These are phyloP conservation scores for Oidium heveae DNA, from an alignment of 2,329 filamentous ascomycete genomes.

Conservation along the genomic window DNA sequence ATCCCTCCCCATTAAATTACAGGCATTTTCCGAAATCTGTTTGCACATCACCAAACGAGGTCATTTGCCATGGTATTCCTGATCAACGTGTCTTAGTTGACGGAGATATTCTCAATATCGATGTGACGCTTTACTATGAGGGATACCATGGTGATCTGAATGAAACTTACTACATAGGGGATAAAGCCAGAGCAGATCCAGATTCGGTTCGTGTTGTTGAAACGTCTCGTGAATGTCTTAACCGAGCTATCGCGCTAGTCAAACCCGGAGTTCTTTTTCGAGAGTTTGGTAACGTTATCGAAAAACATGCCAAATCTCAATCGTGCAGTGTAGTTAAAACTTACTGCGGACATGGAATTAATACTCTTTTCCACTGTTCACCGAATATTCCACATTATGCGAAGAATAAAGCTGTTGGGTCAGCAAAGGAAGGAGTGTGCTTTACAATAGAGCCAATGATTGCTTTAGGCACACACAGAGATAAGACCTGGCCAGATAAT, in stretches of 20 bases:
- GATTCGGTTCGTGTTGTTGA: conserved; percentile 82
- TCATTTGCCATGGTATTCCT: conserved; percentile 96
- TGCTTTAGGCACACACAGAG: conserved; percentile 66
- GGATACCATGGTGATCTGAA: conserved; percentile 94
- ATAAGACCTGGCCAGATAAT: conserved; percentile 95
- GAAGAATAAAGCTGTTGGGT: conserved; percentile 92
- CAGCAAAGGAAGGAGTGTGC: conserved; percentile 88
- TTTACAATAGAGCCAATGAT: conserved; percentile 99
- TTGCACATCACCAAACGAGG: conserved; percentile 87
- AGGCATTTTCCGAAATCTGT: conserved; percentile 93
- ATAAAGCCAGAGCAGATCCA: conserved; percentile 58
- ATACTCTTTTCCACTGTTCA: conserved; percentile 75
- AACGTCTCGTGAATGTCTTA: conserved; percentile 64
- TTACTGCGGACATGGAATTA: conserved; percentile 91
- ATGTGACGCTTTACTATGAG: conserved; percentile 79
- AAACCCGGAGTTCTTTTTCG: conserved; percentile 85
- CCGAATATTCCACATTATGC: conserved; percentile 93
- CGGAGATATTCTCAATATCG: conserved; percentile 92
- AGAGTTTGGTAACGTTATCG: conserved; percentile 83
- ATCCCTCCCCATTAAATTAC: conserved; percentile 88
- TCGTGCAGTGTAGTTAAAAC: conserved; percentile 82
- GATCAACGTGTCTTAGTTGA: conserved; percentile 70
- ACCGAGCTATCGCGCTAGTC: conserved; percentile 73
- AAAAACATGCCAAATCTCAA: conserved; percentile 71
- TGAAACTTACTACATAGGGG: conserved; percentile 95